These are phyloP conservation scores for Ascochyta pisi DNA, from an alignment of 2,329 filamentous ascomycete species.

Conservation along the genomic window DNA sequence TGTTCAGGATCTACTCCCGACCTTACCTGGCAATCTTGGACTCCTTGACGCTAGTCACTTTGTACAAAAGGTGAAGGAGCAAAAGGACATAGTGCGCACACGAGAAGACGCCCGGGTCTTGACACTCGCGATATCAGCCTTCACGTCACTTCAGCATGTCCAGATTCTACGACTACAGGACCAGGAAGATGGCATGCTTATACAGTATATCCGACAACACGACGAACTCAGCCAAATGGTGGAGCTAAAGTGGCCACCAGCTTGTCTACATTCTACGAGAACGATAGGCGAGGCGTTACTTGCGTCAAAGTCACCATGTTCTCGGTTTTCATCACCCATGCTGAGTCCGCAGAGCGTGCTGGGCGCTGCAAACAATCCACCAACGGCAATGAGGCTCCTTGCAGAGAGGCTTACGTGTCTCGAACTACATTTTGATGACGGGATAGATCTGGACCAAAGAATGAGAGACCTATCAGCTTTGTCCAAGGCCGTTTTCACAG, in stretches of 20 bases:
- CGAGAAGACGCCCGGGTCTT: conserved; percentile 61
- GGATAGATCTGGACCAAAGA: conserved; percentile 62
- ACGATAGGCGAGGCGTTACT: conserved; percentile 65
- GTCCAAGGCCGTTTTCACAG: conserved; percentile 64
- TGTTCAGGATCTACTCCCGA: conserved; percentile 50
- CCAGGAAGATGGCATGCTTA: conserved; percentile 62
- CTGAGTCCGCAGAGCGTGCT: conserved; percentile 67
- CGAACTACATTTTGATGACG: conserved; percentile 69
- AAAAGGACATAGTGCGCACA: conserved; percentile 58
- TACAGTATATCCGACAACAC: conserved; percentile 59
- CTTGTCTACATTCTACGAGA: conserved; percentile 67
- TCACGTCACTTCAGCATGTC: conserved; percentile 68
- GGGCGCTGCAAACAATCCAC: conserved; percentile 57
- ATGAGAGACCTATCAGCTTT: conserved; percentile 64
- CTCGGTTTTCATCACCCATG: conserved; percentile 68
- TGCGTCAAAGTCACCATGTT: conserved; percentile 62
- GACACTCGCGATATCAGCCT: conserved; percentile 63
- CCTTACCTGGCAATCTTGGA: conserved; percentile 45
- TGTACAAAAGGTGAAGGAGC: conserved; percentile 57
- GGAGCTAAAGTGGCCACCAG: conserved; percentile 66
- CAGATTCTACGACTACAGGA: conserved; percentile 70
- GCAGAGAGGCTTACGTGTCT: conserved; percentile 66
- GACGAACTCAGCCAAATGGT: conserved; percentile 56
- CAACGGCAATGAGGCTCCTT: conserved; percentile 57
- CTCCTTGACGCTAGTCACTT: conserved; percentile 51